Percentiles rank a stretch among this genome's conserved stretches.
Conservation (phyloP, 441 rosid genomes). For the Populus hybrid region DNA sequence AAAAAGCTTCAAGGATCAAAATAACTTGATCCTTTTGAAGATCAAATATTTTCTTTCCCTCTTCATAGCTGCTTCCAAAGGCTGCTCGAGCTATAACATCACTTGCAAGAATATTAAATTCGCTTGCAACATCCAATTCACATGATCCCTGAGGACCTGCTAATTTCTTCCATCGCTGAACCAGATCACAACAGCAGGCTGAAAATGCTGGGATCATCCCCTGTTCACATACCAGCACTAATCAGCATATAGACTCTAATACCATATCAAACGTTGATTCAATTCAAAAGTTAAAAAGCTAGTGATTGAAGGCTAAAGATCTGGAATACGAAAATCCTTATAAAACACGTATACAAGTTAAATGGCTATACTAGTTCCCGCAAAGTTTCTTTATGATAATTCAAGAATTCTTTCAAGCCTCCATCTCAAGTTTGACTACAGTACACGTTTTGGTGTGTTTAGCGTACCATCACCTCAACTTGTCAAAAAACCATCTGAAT, state of each 20-base stretch:
- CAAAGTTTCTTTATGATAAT: not conserved
- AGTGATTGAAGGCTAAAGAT: not conserved
- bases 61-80: slow-evolving; percentile 49
- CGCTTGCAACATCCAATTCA: slow-evolving; percentile 49
- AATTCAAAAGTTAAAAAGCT: too few species aligned
- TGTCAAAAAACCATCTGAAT: too few species aligned
- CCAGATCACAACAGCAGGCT: slow-evolving; percentile 33
- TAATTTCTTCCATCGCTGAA: slow-evolving; percentile 41
- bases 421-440: not conserved
- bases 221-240: slow-evolving; percentile 13
- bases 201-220: slow-evolving; percentile 38
- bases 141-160: slow-evolving; percentile 19
- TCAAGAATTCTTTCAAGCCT: too few species aligned
- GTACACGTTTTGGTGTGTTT: not conserved
- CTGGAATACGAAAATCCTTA: not conserved
- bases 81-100: slow-evolving; percentile 47
- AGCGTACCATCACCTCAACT: not conserved
- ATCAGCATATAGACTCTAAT: not conserved
- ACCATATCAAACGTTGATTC: not conserved
- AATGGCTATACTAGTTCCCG: not conserved
- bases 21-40: slow-evolving; percentile 37
- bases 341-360: not conserved
- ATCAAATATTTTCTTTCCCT: slow-evolving; percentile 44
- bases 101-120: slow-evolving; percentile 36
- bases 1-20: too few species aligned